Percentiles rank a stretch among this genome's conserved stretches.
Evolutionary conservation across 371 early-diverging fungal species (phyloP).

Genomic region (Batkoa obscura): DNA sequence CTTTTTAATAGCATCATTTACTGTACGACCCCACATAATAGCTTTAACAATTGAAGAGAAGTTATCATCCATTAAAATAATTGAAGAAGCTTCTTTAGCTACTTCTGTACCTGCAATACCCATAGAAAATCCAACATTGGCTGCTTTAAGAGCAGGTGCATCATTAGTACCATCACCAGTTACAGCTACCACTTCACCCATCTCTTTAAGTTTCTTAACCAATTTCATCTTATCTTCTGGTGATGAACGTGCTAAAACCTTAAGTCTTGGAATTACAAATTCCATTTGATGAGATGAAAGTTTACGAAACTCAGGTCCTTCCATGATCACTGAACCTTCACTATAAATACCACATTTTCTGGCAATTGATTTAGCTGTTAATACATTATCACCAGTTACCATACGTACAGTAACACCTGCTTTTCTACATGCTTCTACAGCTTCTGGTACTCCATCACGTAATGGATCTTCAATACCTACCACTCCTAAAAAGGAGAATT

Average conservation of each 20-base stretch:
- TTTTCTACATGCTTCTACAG: conserved; percentile 37
- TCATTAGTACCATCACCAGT: conserved; percentile 72
- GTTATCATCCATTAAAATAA: conserved; percentile 63
- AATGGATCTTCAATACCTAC: conserved; percentile 61
- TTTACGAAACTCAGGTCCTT: conserved; percentile 41
- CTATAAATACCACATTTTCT: conserved; percentile 43
- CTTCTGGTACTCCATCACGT: conserved; percentile 42
- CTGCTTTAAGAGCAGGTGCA: conserved; percentile 55
- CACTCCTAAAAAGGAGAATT: conserved; percentile 29
- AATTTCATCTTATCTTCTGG: conserved; percentile 57
- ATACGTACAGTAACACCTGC: conserved; percentile 69
- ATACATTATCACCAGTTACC: conserved; percentile 68
- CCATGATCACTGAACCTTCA: conserved; percentile 38
- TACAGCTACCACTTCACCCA: conserved; percentile 54
- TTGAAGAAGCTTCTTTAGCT: conserved; percentile 60
- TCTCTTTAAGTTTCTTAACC: conserved; percentile 34
- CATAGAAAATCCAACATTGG: conserved; percentile 69
- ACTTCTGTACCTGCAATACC: conserved; percentile 67
- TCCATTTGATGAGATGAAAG: conserved; percentile 27
- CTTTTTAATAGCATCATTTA: conserved; percentile 60
- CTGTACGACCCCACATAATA: conserved; percentile 61
- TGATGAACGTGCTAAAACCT: conserved; percentile 49
- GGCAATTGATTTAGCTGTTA: conserved; percentile 57
- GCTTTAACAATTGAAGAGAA: conserved; percentile 57
- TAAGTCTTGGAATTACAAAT: conserved; percentile 30